A percentile compares a stretch with the other conserved stretches of the same genome.
These are phyloP conservation scores for Xylaria sp. DNA, from an alignment of 2,329 filamentous ascomycete species.

Conservation along the genomic window DNA sequence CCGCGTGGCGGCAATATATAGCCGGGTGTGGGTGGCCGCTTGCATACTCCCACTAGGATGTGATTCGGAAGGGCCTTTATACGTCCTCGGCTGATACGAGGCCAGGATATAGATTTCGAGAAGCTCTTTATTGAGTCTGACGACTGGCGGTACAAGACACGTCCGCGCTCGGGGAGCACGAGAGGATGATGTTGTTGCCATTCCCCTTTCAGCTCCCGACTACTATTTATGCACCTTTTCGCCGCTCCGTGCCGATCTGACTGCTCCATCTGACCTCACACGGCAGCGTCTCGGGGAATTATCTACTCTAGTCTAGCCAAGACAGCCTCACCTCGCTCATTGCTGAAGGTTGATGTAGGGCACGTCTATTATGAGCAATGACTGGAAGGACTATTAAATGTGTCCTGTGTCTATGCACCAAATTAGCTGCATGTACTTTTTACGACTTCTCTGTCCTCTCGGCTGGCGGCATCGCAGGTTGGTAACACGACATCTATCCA, in stretches of 20 bases:
- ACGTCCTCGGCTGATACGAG: neutral
- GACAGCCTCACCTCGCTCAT: neutral
- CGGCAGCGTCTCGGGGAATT: neutral
- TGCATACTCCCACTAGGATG: neutral
- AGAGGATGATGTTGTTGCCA: neutral
- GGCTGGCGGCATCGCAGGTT: neutral
- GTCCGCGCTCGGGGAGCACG: neutral
- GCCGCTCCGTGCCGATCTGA: neutral
- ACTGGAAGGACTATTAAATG: neutral
- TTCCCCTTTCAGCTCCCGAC: neutral
- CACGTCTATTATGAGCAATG: neutral
- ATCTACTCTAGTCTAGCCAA: neutral
- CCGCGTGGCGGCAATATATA: neutral
- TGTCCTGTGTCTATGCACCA: neutral
- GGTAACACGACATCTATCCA: conserved; percentile 6
- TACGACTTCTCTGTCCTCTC: neutral
- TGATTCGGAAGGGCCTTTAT: neutral
- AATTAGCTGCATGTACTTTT: neutral
- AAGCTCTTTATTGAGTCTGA: neutral
- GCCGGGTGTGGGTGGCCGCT: neutral
- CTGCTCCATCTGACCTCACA: neutral
- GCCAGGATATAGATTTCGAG: neutral
- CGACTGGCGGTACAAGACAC: neutral
- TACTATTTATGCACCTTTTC: neutral
- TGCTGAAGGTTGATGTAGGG: neutral